Conservation (phyloP, 768 basidiomycete species). For the Boletus reticuloceps region DNA sequence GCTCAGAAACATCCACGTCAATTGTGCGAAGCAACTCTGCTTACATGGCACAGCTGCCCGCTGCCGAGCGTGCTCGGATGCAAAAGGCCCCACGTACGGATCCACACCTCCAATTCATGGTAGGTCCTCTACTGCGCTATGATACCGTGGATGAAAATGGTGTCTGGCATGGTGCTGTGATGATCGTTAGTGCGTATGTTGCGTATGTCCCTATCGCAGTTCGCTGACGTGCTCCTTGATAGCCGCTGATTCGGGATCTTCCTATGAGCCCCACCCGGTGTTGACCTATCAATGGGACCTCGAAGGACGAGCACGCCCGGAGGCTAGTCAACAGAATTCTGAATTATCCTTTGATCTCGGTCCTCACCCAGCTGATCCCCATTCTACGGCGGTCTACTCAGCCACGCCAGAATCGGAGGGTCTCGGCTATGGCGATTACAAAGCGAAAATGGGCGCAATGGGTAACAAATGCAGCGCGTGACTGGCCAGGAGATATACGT, state of each 20-base stretch:
- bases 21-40: conserved; percentile 16
- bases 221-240: background rate
- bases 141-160: conserved; percentile 80
- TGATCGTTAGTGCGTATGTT: conserved; percentile 79
- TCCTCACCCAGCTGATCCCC: conserved; percentile 74
- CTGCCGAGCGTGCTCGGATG: conserved; percentile 63
- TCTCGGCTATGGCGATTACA: conserved; percentile 10
- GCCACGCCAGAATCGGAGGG: conserved; percentile 3
- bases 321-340: conserved; percentile 27
- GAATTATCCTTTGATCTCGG: conserved; percentile 50
- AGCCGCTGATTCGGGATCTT: conserved; percentile 79
- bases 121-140: conserved; percentile 85
- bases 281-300: conserved; percentile 77
- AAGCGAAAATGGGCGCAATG: conserved; percentile 17
- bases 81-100: conserved; percentile 65
- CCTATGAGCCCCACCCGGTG: conserved; percentile 70
- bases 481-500: conserved; percentile 73
- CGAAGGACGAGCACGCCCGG: conserved; percentile 30
- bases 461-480: conserved; percentile 40
- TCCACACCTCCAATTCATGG: conserved; percentile 88
- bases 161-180: conserved; percentile 83
- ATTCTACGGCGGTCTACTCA: conserved; percentile 44
- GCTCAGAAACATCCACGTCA: conserved; percentile 2
- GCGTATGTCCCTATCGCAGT: background rate
- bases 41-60: conserved; percentile 49